Evolutionary conservation across 805 yeast genomes (phyloP).

Genomic region (Schizosaccharomyces osmophilus): DNA sequence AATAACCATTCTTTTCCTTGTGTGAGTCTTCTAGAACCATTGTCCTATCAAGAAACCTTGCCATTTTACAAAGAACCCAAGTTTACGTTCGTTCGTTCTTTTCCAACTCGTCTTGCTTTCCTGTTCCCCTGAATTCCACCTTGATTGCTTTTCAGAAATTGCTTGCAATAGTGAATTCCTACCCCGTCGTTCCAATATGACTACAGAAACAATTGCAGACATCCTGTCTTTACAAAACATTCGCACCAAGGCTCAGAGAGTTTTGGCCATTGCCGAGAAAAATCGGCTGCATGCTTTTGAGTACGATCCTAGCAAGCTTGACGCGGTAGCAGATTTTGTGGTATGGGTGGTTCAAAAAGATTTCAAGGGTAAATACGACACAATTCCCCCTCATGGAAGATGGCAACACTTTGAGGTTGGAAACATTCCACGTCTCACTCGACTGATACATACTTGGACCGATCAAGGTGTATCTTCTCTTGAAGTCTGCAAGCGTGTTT

Average conservation of each 20-base stretch:
- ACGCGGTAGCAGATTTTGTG: constrained; percentile 23
- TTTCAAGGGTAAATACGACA: constrained; percentile 20
- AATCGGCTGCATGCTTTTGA: constrained; percentile 20
- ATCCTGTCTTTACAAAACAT: neutral
- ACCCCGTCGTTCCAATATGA: neutral
- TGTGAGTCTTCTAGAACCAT: too few relatives aligned
- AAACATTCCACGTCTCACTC: constrained; percentile 21
- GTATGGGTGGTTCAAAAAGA: constrained; percentile 13
- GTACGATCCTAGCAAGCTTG: constrained; percentile 21
- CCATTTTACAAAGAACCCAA: too few relatives aligned
- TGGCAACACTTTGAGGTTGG: constrained; percentile 41
- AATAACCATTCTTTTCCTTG: too few relatives aligned
- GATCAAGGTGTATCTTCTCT: constrained; percentile 3
- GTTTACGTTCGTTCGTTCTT: neutral
- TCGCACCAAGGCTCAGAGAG: neutral
- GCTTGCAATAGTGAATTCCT: too few relatives aligned
- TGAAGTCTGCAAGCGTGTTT: constrained; percentile 24
- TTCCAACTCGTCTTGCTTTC: neutral
- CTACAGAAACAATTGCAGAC: neutral
- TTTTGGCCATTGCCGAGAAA: constrained; percentile 5
- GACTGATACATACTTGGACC: constrained; percentile 20
- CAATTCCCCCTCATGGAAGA: constrained; percentile 43
- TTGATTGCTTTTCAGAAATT: neutral
- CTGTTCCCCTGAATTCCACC: neutral
- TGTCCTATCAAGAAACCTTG: too few relatives aligned